Base-by-base conservation (phyloP, 179 eudicot species). In the Patellifolia procumbens region DNA sequence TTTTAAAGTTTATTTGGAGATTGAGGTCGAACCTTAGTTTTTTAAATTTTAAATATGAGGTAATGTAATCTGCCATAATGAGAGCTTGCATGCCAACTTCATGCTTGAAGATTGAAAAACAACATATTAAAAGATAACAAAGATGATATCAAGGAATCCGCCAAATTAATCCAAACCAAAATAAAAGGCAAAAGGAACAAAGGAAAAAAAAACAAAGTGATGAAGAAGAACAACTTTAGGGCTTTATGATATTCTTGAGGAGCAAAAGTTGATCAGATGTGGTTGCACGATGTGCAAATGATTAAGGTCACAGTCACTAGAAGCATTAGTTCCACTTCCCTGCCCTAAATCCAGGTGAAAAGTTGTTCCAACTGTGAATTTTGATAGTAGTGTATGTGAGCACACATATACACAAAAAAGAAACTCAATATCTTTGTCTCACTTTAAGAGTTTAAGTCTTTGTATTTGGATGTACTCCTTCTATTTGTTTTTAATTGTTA, bases 221-320 rank as follows among this genome's bases (percentile, higher is more conserved):
- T 10, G 15, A 71, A n/a, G 5, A 6, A 7, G 49, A 8, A 22
- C 17, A n/a, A 10, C 17, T 61, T 60, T 29, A 7, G 1, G 26
- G 55, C 34, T 68, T 68, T 39, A 10, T 4, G 7, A 45, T 11
- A 46, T 46, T 5, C 9, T 68, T 45, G 35, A 34, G 22, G 2
- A 15, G 26, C 13, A 56, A 46, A 61, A 62, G 43, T 39, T 39
- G 43, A 39, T n/a, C n/a, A 9, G 43, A 5, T 39, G 6, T 7
- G 58, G 55, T 61, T 46, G 77, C 70, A 74, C 60, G 77, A 60
- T 74, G 46, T 1, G 46, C 63, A 20, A 45, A 74, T 74, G 59
- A 74, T 74, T 45, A 73, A 42, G 20, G 55, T 72, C 48, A 15
- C 49, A 59, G 26, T 73, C 32, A 15, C 11, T 56, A 55, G 32